Evolutionary conservation across 2,329 filamentous ascomycete genomes (phyloP).

Genomic region (Cercospora canescens): DNA sequence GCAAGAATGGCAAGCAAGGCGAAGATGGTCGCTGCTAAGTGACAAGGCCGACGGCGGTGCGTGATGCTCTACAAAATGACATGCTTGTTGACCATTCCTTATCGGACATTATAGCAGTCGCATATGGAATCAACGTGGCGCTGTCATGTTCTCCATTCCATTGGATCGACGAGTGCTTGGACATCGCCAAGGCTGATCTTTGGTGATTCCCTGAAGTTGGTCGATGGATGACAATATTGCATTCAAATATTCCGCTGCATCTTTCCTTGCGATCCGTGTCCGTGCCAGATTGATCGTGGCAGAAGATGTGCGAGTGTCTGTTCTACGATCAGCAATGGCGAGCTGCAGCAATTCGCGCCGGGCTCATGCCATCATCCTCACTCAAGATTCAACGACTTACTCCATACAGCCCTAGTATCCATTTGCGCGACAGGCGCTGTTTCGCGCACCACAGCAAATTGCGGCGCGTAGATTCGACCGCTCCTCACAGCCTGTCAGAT

Average conservation of each 20-base stretch:
- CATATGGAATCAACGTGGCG: too few relatives aligned
- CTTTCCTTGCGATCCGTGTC: background rate
- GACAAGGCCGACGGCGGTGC: background rate
- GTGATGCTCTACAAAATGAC: background rate
- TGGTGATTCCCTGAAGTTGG: background rate
- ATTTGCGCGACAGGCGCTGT: background rate
- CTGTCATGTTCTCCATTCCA: background rate
- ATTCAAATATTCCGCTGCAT: background rate
- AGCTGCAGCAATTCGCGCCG: background rate
- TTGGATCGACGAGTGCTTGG: background rate
- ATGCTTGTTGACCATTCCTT: background rate
- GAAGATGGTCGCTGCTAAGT: background rate
- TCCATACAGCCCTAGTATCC: background rate
- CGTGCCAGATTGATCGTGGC: background rate
- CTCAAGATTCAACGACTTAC: background rate
- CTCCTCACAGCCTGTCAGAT: background rate
- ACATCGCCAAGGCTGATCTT: background rate
- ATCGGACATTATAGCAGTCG: too few relatives aligned
- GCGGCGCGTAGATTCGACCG: background rate
- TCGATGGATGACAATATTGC: background rate
- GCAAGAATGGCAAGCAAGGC: too few relatives aligned
- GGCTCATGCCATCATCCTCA: background rate
- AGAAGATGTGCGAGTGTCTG: background rate
- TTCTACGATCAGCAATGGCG: background rate
- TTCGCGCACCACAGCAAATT: background rate